Base-by-base conservation (phyloP, 768 basidiomycete species). In the Gloeophyllum trabeum region DNA sequence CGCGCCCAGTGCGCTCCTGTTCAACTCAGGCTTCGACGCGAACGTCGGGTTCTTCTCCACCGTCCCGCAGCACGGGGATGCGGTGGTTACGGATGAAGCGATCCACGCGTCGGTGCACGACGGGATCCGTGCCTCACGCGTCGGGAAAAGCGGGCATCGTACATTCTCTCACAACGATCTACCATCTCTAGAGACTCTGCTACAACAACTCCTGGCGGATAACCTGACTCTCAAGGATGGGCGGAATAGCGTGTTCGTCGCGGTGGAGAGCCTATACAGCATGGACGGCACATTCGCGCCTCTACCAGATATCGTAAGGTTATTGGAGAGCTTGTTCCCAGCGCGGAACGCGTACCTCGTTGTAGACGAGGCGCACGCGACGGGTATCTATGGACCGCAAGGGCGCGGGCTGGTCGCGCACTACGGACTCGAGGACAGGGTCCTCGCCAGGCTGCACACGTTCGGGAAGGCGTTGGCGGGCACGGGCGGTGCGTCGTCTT, bases 231-330 rank as follows among this genome's bases (percentile, higher is more conserved):
- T 78, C 13, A 50, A 48, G 42, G 45, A 49, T 0, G 76, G 75
- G 0, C 56, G 61, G 21, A 47, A 48, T 25, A 79, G 65, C 50
- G 61, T 87, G 3, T 96, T 93, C 53, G 59, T 98, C 10, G 79
- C 88, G 0, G 79, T 96, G 5, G 94, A 98, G 67, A 81, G 78
- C 26, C 59, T 97, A 35, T 97, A 97, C 51, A 87, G 82, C 43
- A 98, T 98, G 94, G 94, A 98, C 50, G 94, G 94, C 12, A 94
- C 91, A 21, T 71, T 94, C 45, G 71, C 83, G 0, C 91, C 90
- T 0, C 65, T 98, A 22, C 41, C 41, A 13, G 73, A 75, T 34
- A 79, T 96, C 37, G 73, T 81, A 25, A 69, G 73, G 21, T 52
- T 71, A 3, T 52, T 90, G 35, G 76, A 89, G 21, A 65, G 71